Evolutionary conservation across 768 basidiomycete species (phyloP).

Genomic region (Xerocomellus intermedius): DNA sequence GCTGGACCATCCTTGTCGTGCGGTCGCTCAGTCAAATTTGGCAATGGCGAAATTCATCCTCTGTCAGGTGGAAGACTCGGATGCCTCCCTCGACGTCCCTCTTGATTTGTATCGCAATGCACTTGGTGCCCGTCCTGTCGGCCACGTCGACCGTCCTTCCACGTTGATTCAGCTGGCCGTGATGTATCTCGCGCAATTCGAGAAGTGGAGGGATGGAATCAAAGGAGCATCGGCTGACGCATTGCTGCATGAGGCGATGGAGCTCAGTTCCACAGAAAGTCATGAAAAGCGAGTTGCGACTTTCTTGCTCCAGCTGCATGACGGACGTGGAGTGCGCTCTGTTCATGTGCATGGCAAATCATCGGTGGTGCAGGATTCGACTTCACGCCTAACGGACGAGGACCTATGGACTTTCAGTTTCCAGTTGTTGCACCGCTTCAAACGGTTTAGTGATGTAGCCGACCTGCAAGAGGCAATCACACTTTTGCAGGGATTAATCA

Average conservation of each 20-base stretch:
- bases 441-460: not conserved
- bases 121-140: too few species aligned
- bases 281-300: too few species aligned
- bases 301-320: not conserved
- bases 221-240: not conserved
- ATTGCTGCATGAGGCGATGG: not conserved
- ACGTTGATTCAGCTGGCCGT: not conserved
- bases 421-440: not conserved
- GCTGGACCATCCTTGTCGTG: too few species aligned
- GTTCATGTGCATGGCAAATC: not conserved
- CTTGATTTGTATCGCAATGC: too few species aligned
- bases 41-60: too few species aligned
- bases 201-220: not conserved
- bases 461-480: too few species aligned
- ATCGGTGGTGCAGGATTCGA: not conserved
- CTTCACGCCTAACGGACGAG: not conserved
- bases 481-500: too few species aligned
- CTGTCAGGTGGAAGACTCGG: too few species aligned
- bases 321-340: too few species aligned
- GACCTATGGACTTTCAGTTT: not conserved
- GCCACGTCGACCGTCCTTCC: not conserved
- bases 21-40: too few species aligned
- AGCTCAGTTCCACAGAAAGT: not conserved
- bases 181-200: not conserved
- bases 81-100: too few species aligned